These are phyloP conservation scores for Pyrenochaeta sp. DNA, from an alignment of 2,329 filamentous ascomycete genomes.

Conservation along the genomic window DNA sequence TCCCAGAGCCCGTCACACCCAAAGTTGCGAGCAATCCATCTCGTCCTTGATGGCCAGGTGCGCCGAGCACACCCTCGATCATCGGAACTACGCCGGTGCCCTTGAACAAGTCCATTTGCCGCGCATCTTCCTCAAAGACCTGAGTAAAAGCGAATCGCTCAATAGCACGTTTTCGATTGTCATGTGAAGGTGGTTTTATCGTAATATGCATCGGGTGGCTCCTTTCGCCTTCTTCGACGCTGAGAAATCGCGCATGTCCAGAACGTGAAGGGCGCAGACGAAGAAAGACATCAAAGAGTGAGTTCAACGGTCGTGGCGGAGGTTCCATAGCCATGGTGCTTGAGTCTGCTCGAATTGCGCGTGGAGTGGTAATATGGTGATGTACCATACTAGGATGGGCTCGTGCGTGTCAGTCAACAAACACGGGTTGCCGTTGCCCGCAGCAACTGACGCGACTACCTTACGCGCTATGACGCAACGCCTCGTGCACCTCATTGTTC, in stretches of 20 bases:
- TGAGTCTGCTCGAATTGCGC: slow-evolving; percentile 6
- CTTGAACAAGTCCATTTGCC: slow-evolving; percentile 86
- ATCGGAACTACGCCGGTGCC: slow-evolving; percentile 77
- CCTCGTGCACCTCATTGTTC: not conserved
- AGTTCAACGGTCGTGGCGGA: slow-evolving; percentile 49
- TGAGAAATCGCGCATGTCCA: slow-evolving; percentile 69
- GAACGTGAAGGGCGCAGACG: slow-evolving; percentile 68
- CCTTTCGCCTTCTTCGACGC: slow-evolving; percentile 68
- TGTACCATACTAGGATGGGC: slow-evolving; percentile 1
- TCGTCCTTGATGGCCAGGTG: slow-evolving; percentile 76
- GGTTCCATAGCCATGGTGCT: slow-evolving; percentile 46
- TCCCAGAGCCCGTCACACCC: slow-evolving; percentile 94
- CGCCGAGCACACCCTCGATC: slow-evolving; percentile 81
- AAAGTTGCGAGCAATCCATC: slow-evolving; percentile 91
- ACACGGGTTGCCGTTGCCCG: slow-evolving; percentile 18
- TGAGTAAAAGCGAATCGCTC: slow-evolving; percentile 95
- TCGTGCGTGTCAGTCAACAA: slow-evolving; percentile 23
- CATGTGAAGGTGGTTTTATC: slow-evolving; percentile 73
- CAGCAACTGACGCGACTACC: slow-evolving; percentile 17
- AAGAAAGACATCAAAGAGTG: slow-evolving; percentile 90
- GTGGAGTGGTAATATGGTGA: slow-evolving; percentile 5
- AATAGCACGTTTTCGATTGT: slow-evolving; percentile 82
- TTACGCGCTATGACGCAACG: not conserved
- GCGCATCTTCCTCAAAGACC: slow-evolving; percentile 87
- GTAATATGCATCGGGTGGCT: slow-evolving; percentile 60